These are phyloP conservation scores for Lactarius sanguifluus DNA, from an alignment of 768 basidiomycete genomes.

Conservation along the genomic window DNA sequence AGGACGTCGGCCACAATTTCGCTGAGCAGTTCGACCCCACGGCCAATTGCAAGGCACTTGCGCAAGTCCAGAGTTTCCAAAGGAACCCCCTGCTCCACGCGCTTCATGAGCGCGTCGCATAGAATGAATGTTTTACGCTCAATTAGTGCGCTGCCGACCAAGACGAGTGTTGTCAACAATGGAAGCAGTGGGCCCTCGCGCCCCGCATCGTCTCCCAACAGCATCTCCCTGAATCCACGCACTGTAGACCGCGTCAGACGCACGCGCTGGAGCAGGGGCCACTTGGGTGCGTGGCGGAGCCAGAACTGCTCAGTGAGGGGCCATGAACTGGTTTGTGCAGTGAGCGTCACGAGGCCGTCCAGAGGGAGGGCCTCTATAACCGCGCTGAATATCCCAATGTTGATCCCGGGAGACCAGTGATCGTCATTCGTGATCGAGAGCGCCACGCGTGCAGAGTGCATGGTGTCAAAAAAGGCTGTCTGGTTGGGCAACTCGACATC, in stretches of 20 bases:
- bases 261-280: not conserved
- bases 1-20: not conserved
- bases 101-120: not conserved
- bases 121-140: not conserved
- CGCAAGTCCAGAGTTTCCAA: not conserved
- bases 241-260: not conserved
- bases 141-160: not conserved
- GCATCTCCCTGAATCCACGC: not conserved
- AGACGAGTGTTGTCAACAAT: not conserved
- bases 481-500: not conserved
- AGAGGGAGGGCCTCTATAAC: not conserved
- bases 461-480: too few species aligned
- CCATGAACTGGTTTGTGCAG: not conserved
- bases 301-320: not conserved
- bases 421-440: not conserved
- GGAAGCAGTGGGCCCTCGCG: not conserved
- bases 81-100: not conserved
- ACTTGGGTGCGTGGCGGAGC: not conserved
- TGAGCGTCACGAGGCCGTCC: not conserved
- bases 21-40: not conserved
- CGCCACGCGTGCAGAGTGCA: not conserved
- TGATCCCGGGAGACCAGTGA: not conserved
- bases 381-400: not conserved
- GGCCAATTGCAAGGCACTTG: not conserved
- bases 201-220: not conserved